Percentiles rank a stretch among this genome's conserved stretches.
phyloP scores from a whole-genome alignment of 495 filamentous ascomycete genomes.

The Neurospora pannonica region DNA sequence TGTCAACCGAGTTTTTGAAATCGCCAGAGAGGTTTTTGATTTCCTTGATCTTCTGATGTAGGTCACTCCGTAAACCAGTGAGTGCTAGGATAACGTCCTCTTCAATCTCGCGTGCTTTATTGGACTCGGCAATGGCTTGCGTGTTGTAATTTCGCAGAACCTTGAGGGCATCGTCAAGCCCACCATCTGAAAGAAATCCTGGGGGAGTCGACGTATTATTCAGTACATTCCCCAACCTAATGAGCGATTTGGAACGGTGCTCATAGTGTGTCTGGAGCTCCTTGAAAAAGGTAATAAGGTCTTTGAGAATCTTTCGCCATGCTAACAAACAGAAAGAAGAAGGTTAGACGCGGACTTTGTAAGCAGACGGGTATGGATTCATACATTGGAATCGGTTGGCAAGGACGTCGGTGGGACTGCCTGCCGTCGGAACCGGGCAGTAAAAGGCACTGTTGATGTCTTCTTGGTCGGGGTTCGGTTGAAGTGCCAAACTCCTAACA shows the following conservation, averaged over 20 bases:
- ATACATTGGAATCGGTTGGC: slow-evolving; percentile 84
- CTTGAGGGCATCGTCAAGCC: slow-evolving; percentile 75
- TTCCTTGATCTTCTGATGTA: slow-evolving; percentile 94
- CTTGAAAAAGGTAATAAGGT: slow-evolving; percentile 87
- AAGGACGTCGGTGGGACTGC: slow-evolving; percentile 81
- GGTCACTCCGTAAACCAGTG: slow-evolving; percentile 74
- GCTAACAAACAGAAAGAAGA: slow-evolving; percentile 37
- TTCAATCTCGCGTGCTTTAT: slow-evolving; percentile 83
- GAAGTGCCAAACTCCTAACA: slow-evolving; percentile 63
- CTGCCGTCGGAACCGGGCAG: slow-evolving; percentile 78
- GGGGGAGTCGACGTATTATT: slow-evolving; percentile 68
- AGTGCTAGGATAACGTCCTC: slow-evolving; percentile 81
- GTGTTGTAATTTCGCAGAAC: slow-evolving; percentile 77
- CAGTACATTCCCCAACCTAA: slow-evolving; percentile 74
- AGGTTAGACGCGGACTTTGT: slow-evolving; percentile 2
- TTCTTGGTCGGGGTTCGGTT: slow-evolving; percentile 50
- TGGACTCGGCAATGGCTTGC: slow-evolving; percentile 68
- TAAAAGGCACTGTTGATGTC: slow-evolving; percentile 78
- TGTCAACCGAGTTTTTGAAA: slow-evolving; percentile 85
- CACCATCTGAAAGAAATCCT: slow-evolving; percentile 64
- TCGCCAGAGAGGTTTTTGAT: slow-evolving; percentile 87
- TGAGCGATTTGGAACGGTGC: slow-evolving; percentile 66
- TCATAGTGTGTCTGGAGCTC: slow-evolving; percentile 91
- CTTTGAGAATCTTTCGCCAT: slow-evolving; percentile 93
- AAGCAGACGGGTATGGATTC: slow-evolving; percentile 14